A percentile compares a stretch with the other conserved stretches of the same genome.
Evolutionary conservation across 1,284 basidiomycete genomes (phyloP).

Genomic region (Flammula alnicola): DNA sequence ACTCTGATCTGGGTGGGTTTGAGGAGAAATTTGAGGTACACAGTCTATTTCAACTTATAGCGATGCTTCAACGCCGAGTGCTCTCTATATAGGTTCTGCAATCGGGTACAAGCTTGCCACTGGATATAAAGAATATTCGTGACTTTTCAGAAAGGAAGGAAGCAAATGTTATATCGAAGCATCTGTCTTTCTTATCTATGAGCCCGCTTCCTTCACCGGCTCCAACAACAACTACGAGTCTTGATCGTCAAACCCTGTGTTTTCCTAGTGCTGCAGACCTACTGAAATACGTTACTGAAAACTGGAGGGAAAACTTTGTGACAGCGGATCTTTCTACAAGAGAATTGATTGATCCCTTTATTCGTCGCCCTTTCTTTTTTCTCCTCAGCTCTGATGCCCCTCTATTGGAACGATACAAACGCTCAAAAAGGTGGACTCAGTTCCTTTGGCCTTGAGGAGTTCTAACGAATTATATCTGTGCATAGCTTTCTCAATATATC

Average conservation of each 20-base stretch:
- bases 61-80: neutral
- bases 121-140: conserved; percentile 2
- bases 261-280: conserved; percentile 65
- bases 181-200: conserved; percentile 37
- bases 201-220: conserved; percentile 34
- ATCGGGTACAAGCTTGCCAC: neutral
- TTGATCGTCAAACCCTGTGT: conserved; percentile 27
- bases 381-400: conserved; percentile 90
- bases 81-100: conserved; percentile 11
- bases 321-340: conserved; percentile 73
- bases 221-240: conserved; percentile 21
- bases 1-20: conserved; percentile 8
- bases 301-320: conserved; percentile 86
- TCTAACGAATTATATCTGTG: neutral
- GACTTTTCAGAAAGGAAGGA: conserved; percentile 5
- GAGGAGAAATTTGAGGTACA: conserved; percentile 22
- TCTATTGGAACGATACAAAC: conserved; percentile 60
- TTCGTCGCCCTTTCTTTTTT: conserved; percentile 91
- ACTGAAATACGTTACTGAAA: conserved; percentile 78
- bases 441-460: neutral
- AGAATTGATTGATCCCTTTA: conserved; percentile 71
- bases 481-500: conserved; percentile 37
- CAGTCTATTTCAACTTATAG: neutral
- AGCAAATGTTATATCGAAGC: conserved; percentile 22
- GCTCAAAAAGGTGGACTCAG: conserved; percentile 48